Base-by-base conservation (phyloP, 352 stramenopile genomes). In the Phytopythium boreale region DNA sequence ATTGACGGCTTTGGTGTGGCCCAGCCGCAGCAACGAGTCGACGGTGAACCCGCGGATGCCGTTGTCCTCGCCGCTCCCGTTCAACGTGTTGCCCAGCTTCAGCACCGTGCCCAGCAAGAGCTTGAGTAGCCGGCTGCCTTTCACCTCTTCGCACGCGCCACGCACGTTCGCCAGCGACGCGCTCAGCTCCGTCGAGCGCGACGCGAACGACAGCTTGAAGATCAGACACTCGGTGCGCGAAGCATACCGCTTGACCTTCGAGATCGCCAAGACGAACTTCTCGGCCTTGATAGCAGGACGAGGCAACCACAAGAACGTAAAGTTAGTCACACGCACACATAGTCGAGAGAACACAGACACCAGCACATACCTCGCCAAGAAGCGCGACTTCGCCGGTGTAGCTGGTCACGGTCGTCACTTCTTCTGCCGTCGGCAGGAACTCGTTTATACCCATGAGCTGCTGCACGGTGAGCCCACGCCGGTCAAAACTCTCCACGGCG, bases 81-180 rank as follows among this genome's bases (percentile, higher is more conserved):
- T 99, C 39, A 99, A 84, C 34, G 96, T 92, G 73, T 99, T 99
- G 24, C 97, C 96, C 20, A 99, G 72, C 66, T 97, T 98, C 26
- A 99, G 84, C 74, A 99, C 97, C 69, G 98, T 97, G n/a, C 89
- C 92, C 59, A 99, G 83, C 27, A 99, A 77, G 55, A 95, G 97
- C 69, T 98, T 96, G 0, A 99, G 81, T 19, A 96, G 69, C 36
- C 90, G 84, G 70, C 89, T 98, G 24, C 90, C 87, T 53, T 97
- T 95, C 7, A 99, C 88, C 72, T 99, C 90, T 52, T 98, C 89
- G 57, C 94, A 98, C 34, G 96, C 96, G 47, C 84, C 86, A 29
- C 93, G 87, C 39, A 99, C 73, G 58, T 92, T 89, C 4, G 72
- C 78, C 11, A 98, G 74, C 24, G 85, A 96, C 20, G 75, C 64